A percentile compares a stretch with the other conserved stretches of the same genome.
Evolutionary conservation across 257 asterid species (phyloP).

Genomic region (Solanum chaucha): DNA sequence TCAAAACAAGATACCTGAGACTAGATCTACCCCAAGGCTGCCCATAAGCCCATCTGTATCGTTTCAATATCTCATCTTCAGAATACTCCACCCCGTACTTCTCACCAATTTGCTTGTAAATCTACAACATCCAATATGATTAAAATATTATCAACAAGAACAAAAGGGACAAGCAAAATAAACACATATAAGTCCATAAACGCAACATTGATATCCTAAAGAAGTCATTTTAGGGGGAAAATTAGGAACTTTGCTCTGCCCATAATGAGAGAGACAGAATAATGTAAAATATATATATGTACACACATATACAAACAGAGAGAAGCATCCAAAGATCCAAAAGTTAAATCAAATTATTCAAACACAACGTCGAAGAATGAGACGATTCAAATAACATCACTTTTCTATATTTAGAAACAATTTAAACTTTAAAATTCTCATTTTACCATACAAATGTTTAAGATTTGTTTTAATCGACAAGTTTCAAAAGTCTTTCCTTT

Average conservation of each 20-base stretch:
- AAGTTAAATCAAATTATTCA: background rate
- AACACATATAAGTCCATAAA: background rate
- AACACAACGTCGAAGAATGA: background rate
- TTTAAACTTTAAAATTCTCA: background rate
- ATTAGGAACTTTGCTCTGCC: background rate
- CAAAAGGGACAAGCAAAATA: background rate
- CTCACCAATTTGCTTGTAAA: conserved; percentile 86
- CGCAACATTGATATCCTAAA: background rate
- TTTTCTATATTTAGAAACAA: background rate
- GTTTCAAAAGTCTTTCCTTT: background rate
- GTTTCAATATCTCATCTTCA: conserved; percentile 64
- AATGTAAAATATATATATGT: background rate
- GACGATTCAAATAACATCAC: background rate
- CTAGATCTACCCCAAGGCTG: conserved; percentile 98
- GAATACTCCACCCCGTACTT: conserved; percentile 89
- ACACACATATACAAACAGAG: background rate
- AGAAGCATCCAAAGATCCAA: background rate
- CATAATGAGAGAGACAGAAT: background rate
- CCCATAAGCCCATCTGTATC: conserved; percentile 91
- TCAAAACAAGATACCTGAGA: conserved; percentile 49
- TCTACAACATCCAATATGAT: conserved; percentile 27
- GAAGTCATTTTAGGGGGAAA: background rate
- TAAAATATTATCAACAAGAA: background rate
- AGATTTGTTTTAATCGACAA: background rate
- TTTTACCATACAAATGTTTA: background rate